Evolutionary conservation across 2,329 filamentous ascomycete species (phyloP).

Genomic region (Aspergillus eucalypticola): DNA sequence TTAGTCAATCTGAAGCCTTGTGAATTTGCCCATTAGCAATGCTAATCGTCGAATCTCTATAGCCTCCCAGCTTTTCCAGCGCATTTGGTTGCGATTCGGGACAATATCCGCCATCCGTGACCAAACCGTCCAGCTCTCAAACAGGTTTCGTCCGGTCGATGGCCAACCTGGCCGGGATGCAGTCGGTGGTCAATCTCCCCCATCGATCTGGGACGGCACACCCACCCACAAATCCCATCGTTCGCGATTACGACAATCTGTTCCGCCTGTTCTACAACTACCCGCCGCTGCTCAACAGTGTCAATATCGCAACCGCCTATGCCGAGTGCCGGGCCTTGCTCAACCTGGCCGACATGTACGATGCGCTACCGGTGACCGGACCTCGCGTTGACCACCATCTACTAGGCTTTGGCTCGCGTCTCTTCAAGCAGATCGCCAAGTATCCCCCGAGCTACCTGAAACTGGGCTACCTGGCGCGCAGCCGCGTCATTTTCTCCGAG

Average conservation of each 20-base stretch:
- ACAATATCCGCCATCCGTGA: conserved; percentile 57
- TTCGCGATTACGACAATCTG: conserved; percentile 92
- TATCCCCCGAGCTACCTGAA: conserved; percentile 92
- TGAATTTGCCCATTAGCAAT: neutral
- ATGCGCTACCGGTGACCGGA: conserved; percentile 82
- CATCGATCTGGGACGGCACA: conserved; percentile 55
- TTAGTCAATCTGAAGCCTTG: conserved; percentile 37
- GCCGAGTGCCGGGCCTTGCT: conserved; percentile 91
- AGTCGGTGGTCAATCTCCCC: conserved; percentile 55
- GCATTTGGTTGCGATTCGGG: conserved; percentile 57
- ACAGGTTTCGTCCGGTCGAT: conserved; percentile 84
- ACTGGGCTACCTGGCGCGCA: conserved; percentile 80
- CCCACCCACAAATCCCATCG: conserved; percentile 67
- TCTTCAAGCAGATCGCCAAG: conserved; percentile 96
- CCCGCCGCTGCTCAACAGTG: conserved; percentile 73
- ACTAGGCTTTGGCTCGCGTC: conserved; percentile 81
- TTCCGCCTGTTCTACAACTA: conserved; percentile 97
- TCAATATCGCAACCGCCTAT: conserved; percentile 91
- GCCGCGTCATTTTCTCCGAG: conserved; percentile 80
- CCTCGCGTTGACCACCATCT: conserved; percentile 91
- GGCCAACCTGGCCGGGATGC: conserved; percentile 67
- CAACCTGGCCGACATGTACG: conserved; percentile 89
- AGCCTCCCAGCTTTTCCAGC: conserved; percentile 47
- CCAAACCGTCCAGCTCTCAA: conserved; percentile 62
- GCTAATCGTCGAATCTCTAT: neutral